These are phyloP conservation scores for Abelmoschus esculentus DNA, from an alignment of 345 rosid species.

Conservation along the genomic window DNA sequence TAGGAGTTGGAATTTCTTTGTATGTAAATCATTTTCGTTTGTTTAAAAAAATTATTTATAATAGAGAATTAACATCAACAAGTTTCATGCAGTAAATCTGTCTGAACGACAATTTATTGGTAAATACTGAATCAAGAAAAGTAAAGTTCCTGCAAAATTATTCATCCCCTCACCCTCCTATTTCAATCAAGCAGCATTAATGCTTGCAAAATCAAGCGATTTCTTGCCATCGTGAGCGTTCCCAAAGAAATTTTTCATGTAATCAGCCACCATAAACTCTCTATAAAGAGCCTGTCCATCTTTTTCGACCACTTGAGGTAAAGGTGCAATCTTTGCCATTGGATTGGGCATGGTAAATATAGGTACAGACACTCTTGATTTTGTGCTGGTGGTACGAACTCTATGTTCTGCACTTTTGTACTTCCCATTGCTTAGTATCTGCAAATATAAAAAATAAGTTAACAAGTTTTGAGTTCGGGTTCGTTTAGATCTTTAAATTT, in stretches of 20 bases:
- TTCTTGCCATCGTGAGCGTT: constrained; percentile 52
- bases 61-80: too few relatives aligned
- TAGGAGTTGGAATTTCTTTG: too few relatives aligned
- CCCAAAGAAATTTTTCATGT: constrained; percentile 46
- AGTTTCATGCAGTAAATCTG: too few relatives aligned
- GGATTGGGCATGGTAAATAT: constrained; percentile 44
- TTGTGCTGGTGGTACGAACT: constrained; percentile 38
- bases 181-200: background rate
- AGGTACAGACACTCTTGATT: constrained; percentile 53
- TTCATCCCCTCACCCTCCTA: too few relatives aligned
- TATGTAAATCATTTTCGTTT: too few relatives aligned
- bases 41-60: too few relatives aligned
- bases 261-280: constrained; percentile 40
- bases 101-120: too few relatives aligned
- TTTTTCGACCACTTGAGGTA: constrained; percentile 32
- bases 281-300: constrained; percentile 42
- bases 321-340: constrained; percentile 38
- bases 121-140: too few relatives aligned
- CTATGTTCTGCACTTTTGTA: constrained; percentile 59
- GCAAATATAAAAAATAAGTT: background rate
- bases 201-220: constrained; percentile 35
- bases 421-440: constrained; percentile 58
- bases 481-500: background rate
- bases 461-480: too few relatives aligned
- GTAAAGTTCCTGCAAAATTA: too few relatives aligned